phyloP scores from a whole-genome alignment of 129 eudicot genomes.

The Pittosporum tobira region DNA sequence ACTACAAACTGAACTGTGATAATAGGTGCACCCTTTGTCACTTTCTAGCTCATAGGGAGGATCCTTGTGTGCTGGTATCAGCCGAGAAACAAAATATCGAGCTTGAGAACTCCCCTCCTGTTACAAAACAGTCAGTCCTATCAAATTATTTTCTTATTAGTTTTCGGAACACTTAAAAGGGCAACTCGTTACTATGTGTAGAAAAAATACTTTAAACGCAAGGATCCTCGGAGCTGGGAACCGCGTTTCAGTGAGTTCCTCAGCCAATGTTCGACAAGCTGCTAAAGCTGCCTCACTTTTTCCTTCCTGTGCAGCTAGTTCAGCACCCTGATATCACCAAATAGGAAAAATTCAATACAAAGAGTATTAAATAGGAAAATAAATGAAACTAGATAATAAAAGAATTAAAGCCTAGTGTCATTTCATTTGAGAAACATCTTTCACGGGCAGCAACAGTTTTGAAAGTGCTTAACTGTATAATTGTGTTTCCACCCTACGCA shows the following conservation, averaged over 20 bases:
- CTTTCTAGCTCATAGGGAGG: conserved; percentile 95
- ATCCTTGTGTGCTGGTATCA: conserved; percentile 97
- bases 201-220: conserved; percentile 65
- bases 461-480: no score
- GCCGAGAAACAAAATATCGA: conserved; percentile 82
- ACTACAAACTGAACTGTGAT: background rate
- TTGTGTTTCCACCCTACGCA: no score
- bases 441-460: no score
- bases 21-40: background rate
- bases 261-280: conserved; percentile 95
- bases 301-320: conserved; percentile 85
- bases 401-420: no score
- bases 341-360: background rate
- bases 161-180: background rate
- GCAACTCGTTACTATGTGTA: background rate
- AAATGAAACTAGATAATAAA: background rate
- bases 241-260: conserved; percentile 84
- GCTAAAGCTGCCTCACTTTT: conserved; percentile 96
- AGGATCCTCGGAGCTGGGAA: conserved; percentile 97
- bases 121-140: conserved; percentile 13
- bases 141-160: background rate
- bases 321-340: conserved; percentile 69
- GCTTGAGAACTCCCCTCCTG: conserved; percentile 99
- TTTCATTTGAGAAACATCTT: no score
- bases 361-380: background rate